Conservation (phyloP, 2,329 filamentous ascomycete genomes). For the Cryoendolithus antarcticus region DNA sequence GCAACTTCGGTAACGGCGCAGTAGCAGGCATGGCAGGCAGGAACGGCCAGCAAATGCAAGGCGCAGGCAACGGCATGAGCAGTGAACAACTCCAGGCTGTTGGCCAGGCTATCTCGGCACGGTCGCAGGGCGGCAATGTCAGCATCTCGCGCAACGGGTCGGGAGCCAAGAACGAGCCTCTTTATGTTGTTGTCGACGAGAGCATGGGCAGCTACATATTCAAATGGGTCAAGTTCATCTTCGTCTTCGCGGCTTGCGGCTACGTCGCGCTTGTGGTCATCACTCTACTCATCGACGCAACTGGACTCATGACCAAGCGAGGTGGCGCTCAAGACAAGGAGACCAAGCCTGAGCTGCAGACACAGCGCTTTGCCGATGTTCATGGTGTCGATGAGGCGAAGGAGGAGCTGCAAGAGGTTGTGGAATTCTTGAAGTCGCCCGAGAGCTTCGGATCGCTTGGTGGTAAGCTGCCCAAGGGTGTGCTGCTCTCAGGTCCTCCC, state of each 20-base stretch:
- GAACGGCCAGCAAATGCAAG: conserved; percentile 18
- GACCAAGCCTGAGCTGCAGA: conserved; percentile 86
- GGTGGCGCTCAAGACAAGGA: conserved; percentile 62
- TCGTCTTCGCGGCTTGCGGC: conserved; percentile 63
- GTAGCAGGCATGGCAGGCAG: conserved; percentile 12
- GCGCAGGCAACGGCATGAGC: conserved; percentile 34
- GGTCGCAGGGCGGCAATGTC: conserved; percentile 54
- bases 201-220: conserved; percentile 67
- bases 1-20: conserved; percentile 6
- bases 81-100: conserved; percentile 61
- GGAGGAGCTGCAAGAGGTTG: conserved; percentile 91
- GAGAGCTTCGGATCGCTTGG: conserved; percentile 88
- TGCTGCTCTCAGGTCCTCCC: conserved; percentile 85
- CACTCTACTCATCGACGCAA: conserved; percentile 69
- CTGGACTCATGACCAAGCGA: conserved; percentile 68
- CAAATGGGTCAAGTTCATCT: conserved; percentile 79
- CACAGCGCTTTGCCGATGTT: conserved; percentile 79
- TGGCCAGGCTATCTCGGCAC: conserved; percentile 68
- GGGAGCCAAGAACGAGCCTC: conserved; percentile 68
- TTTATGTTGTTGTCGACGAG: conserved; percentile 94
- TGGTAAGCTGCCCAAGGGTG: conserved; percentile 93
- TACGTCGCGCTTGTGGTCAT: conserved; percentile 72
- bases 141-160: conserved; percentile 45
- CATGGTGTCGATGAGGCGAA: conserved; percentile 97
- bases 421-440: conserved; percentile 89